Evolutionary conservation across 306 rosid genomes (phyloP), one percentile per base, ranked within the genome.

Genomic region (Trifolium fragiferum): DNA sequence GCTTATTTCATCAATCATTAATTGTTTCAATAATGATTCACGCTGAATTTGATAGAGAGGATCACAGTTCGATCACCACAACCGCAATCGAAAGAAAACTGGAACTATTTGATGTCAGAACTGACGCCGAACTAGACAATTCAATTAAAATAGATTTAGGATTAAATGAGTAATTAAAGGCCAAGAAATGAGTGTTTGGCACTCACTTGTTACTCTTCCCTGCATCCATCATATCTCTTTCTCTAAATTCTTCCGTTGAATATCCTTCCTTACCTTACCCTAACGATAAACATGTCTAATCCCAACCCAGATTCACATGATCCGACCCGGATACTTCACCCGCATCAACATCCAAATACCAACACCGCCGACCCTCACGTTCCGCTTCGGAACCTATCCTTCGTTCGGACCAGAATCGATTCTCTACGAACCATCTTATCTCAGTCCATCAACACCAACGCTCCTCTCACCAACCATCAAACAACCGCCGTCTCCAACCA

Each of bases 381-480:
- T 66, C 83, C 90, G 21, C 83, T 93, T 23, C 84, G 44, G n/a
- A 93, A 91, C 35, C 93, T 93, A n/a, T 72, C 82, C 16, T 6
- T 51, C 62, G 84, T 88, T 59, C 84, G 84, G 58, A 65, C 37
- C 16, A 78, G 84, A 66, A 83, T 91, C 79, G 93, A 85, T 81
- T 82, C 85, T 21, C 83, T 93, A 13, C 89, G 85, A 9, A 72
- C 49, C 55, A 84, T 87, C 75, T 83, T 93, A 44, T 84, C 90
- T 14, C 75, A 91, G 16, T 85, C 88, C 25, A 77, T 89, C 69
- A 50, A 75, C 66, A 11, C 72, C 70, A 82, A 84, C 69, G 19
- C 76, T 43, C 61, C 80, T 3, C 30, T 91, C 80, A 67, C 72
- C 81, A 14, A 27, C n/a, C 67, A 80, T 32, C 90, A 91, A 73